These are phyloP conservation scores for Suillus subalutaceus DNA, from an alignment of 768 basidiomycete species.

Conservation along the genomic window DNA sequence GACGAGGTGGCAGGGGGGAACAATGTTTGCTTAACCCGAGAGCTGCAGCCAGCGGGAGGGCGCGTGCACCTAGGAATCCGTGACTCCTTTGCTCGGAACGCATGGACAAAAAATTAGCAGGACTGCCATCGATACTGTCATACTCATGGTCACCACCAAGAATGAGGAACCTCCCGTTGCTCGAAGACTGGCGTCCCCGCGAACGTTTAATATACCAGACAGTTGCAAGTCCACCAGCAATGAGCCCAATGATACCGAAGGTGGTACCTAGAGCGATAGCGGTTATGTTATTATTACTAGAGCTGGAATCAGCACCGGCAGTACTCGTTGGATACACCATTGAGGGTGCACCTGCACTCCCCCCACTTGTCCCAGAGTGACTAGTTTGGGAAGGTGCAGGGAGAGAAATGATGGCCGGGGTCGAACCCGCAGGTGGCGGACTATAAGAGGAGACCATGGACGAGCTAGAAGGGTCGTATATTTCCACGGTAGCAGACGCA, in stretches of 20 bases:
- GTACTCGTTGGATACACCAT: conserved; percentile 15
- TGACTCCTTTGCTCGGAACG: conserved; percentile 7
- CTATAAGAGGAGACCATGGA: conserved; percentile 47
- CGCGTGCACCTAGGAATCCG: not conserved
- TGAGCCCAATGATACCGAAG: conserved; percentile 60
- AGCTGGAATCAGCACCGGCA: conserved; percentile 17
- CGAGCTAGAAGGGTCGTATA: conserved; percentile 48
- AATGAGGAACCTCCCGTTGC: conserved; percentile 19
- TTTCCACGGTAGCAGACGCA: conserved; percentile 53
- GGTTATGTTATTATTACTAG: conserved; percentile 32
- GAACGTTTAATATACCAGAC: conserved; percentile 49
- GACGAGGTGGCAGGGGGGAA: conserved; percentile 15
- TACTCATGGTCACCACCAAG: conserved; percentile 25
- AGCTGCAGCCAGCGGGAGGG: conserved; percentile 18
- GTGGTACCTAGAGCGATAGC: conserved; percentile 65
- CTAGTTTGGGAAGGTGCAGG: conserved; percentile 38
- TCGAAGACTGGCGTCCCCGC: conserved; percentile 12
- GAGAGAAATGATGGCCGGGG: conserved; percentile 35
- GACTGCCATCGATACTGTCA: conserved; percentile 12
- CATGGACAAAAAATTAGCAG: conserved; percentile 3
- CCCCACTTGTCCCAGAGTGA: conserved; percentile 12
- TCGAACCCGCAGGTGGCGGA: conserved; percentile 34
- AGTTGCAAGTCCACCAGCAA: conserved; percentile 43
- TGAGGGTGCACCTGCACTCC: conserved; percentile 12
- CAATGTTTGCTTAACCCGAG: conserved; percentile 26